A percentile compares a stretch with the other conserved stretches of the same genome.
Conservation (phyloP, 257 asterid genomes). For the Parsonsia alboflavescens region DNA sequence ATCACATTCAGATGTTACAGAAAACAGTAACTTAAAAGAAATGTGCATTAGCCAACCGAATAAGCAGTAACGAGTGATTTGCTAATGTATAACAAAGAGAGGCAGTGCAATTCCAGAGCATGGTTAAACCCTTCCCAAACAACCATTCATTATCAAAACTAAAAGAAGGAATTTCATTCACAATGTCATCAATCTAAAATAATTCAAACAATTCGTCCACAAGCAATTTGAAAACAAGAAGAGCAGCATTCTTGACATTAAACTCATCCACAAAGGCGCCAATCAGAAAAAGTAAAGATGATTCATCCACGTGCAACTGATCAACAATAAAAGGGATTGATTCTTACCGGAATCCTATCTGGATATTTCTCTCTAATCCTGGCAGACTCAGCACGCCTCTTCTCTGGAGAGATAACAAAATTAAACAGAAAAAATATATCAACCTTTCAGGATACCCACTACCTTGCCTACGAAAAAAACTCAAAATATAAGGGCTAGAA, state of each 20-base stretch:
- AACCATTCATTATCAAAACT: background rate
- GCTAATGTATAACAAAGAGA: background rate
- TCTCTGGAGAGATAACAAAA: constrained; percentile 26
- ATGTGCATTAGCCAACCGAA: background rate
- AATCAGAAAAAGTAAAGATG: background rate
- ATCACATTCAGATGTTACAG: background rate
- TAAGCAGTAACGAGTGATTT: background rate
- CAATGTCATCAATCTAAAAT: background rate
- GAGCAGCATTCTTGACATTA: background rate
- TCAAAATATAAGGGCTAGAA: constrained; percentile 9
- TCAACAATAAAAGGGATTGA: background rate
- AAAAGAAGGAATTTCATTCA: background rate
- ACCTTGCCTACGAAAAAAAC: constrained; percentile 1
- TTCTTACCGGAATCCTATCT: constrained; percentile 68
- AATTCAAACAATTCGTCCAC: background rate
- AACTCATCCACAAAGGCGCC: background rate
- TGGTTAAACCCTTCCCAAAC: background rate
- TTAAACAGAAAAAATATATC: background rate
- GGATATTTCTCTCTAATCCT: constrained; percentile 70
- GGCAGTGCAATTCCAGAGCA: too few relatives aligned
- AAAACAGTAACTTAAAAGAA: background rate
- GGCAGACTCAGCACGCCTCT: constrained; percentile 69
- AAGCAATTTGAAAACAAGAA: background rate
- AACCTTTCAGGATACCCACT: background rate
- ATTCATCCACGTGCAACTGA: background rate